Evolutionary conservation across 495 filamentous ascomycete species (phyloP), one percentile per base, ranked within the genome.

Genomic region (Echria macrotheca): DNA sequence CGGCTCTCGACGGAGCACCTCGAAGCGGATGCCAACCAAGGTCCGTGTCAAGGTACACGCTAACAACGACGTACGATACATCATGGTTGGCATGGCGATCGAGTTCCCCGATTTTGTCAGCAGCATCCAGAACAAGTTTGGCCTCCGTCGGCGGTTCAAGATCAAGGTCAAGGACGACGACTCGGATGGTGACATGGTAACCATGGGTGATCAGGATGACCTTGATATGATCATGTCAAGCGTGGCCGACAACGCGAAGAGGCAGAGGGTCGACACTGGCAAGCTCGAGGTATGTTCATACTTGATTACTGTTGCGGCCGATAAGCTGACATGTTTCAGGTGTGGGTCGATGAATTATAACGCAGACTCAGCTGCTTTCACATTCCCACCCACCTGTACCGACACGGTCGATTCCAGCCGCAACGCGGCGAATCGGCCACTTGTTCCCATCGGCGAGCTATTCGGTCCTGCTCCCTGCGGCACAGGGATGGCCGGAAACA

Each of bases 171-270:
- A 80, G 62, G 86, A 89, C 44, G 84, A 88, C 43, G 90, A 95
- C 63, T 52, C 65, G 12, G 81, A 87, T 54, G 85, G 85, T 5
- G 93, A 96, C 60, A 87, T 95, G 84, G 91, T 98, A 65, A 96
- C 89, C 10, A 83, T 98, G 82, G 89, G 85, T 24, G 93, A 98
- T 68, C 86, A 95, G 67, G 93, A 98, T 60, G 93, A 98, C 74
- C 67, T 96, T 55, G 90, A 96, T 44, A 83, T 95, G 78, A 79
- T 86, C 32, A 76, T 97, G 46, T 72, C 70, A 59, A 71, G 69
- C 4, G 82, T 84, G 24, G 85, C 79, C 63, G 76, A 78, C 47
- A 69, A 69, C 48, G 94, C 88, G 23, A 76, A 74, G 69, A 81
- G 80, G 63, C 86, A 91, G 57, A 78, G 82, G 47, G 70, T 74